These are phyloP conservation scores for Sarocladium kiliense DNA, from an alignment of 2,329 filamentous ascomycete genomes.

Conservation along the genomic window DNA sequence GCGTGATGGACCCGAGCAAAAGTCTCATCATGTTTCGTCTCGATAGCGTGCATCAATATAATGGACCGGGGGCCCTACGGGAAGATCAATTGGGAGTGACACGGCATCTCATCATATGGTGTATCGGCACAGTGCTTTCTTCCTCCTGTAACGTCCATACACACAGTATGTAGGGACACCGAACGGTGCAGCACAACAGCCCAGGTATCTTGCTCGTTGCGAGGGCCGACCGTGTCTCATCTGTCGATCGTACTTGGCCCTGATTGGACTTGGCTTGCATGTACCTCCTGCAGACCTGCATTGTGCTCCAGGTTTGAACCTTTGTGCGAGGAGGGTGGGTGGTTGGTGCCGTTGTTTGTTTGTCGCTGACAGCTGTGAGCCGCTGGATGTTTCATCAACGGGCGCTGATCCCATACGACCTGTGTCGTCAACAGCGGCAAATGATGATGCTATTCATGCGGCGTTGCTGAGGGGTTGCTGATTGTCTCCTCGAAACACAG, in stretches of 20 bases:
- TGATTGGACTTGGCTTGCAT: conserved; percentile 2
- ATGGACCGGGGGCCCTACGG: too few species aligned
- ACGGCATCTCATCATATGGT: conserved; percentile 1
- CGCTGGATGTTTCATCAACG: background rate
- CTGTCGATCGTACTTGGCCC: background rate
- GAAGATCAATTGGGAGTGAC: background rate
- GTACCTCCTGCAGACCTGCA: background rate
- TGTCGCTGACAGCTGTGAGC: conserved; percentile 4
- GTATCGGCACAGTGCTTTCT: background rate
- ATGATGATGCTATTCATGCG: background rate
- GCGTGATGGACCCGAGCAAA: background rate
- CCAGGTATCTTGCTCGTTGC: background rate
- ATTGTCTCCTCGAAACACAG: background rate
- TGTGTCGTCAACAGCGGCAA: conserved; percentile 5
- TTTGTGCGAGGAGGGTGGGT: background rate
- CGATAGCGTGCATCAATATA: background rate
- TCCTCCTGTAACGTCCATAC: too few species aligned
- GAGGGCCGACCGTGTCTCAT: conserved; percentile 5
- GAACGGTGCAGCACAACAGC: background rate
- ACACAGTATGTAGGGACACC: too few species aligned
- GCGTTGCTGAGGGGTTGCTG: background rate
- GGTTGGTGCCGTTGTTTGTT: background rate
- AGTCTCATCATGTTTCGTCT: conserved; percentile 1
- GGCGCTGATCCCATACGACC: background rate
- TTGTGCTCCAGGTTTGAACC: background rate